Evolutionary conservation across 192 early-diverging fungal species (phyloP).

Genomic region (Phycomyces nitens): DNA sequence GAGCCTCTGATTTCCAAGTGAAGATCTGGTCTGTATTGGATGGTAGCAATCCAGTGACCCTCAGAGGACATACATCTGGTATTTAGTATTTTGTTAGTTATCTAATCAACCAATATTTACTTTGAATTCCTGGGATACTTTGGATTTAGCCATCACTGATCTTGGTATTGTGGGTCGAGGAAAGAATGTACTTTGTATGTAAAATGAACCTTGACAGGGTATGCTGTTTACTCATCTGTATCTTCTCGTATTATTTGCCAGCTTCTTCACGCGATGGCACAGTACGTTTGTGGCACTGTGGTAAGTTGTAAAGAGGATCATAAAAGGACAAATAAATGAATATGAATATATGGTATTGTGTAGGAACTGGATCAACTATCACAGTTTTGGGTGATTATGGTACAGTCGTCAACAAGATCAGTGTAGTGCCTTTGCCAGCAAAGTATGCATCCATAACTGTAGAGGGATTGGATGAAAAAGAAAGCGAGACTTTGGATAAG

Average conservation of each 20-base stretch:
- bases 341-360: too few relatives aligned
- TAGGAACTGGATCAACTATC: slow-evolving; percentile 40
- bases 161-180: slow-evolving; percentile 62
- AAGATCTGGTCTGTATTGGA: slow-evolving; percentile 75
- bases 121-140: too few relatives aligned
- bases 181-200: slow-evolving; percentile 63
- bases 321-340: too few relatives aligned
- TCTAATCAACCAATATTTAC: background rate
- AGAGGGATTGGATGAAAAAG: slow-evolving; percentile 7
- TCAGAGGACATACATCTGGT: slow-evolving; percentile 64
- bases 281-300: slow-evolving; percentile 56
- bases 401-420: slow-evolving; percentile 36
- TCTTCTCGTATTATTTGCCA: slow-evolving; percentile 12
- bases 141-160: slow-evolving; percentile 54
- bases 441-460: background rate
- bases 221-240: background rate
- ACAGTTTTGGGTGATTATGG: slow-evolving; percentile 29
- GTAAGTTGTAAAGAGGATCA: slow-evolving; percentile 31
- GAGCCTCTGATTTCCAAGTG: slow-evolving; percentile 61
- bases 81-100: background rate
- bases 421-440: background rate
- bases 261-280: slow-evolving; percentile 56
- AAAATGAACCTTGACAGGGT: background rate
- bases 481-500: slow-evolving; percentile 46
- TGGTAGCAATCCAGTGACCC: slow-evolving; percentile 68